Base-by-base conservation (phyloP, 345 rosid genomes). In the Hibiscus tridactylites region DNA sequence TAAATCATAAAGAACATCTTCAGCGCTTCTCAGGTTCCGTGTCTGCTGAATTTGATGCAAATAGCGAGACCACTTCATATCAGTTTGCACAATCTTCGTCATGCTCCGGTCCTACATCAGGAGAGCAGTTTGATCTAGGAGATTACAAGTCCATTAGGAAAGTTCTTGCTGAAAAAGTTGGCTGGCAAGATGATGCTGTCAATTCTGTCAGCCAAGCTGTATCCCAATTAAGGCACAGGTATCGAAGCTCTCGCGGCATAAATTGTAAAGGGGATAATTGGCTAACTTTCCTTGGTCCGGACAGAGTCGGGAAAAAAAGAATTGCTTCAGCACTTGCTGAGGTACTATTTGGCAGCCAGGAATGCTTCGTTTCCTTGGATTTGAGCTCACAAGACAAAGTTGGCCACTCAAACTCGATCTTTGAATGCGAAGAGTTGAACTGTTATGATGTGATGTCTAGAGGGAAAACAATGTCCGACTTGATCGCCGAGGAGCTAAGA, bases 251-350 rank as follows among this genome's bases (percentile, higher is more conserved):
- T 39, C 5, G 9, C 9, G 77, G 79, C 47, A 58, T 83, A 37
- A 79, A 68, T 60, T 16, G 64, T 50, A 71, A 76, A 75, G 74
- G 83, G 69, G 84, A 80, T 74, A 72, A 84, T 65, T 91, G 91
- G 90, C 75, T 91, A 9, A 79, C 83, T 78, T 85, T 91, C 81
- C 84, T 88, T 70, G 96, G 97, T 70, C 89, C 91, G 35, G 96
- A 91, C 70, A 78, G 65, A 73, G 79, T 77, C 16, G 96, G 93
- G 42, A 91, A 89, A 82, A 84, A 74, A 81, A 87, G 80, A 77
- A 79, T 87, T 61, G 97, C 93, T 15, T 75, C 76, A 35, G 75
- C 84, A 33, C 83, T 91, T 54, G 85, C 93, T 33, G 88, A 88
- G 81, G 72, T 80, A 53, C 72, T 91, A 10, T 86, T 65, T 39